Evolutionary conservation across 108 stramenopile genomes (phyloP), one percentile per base, ranked within the genome.

Genomic region (Conticribra guillardii): DNA sequence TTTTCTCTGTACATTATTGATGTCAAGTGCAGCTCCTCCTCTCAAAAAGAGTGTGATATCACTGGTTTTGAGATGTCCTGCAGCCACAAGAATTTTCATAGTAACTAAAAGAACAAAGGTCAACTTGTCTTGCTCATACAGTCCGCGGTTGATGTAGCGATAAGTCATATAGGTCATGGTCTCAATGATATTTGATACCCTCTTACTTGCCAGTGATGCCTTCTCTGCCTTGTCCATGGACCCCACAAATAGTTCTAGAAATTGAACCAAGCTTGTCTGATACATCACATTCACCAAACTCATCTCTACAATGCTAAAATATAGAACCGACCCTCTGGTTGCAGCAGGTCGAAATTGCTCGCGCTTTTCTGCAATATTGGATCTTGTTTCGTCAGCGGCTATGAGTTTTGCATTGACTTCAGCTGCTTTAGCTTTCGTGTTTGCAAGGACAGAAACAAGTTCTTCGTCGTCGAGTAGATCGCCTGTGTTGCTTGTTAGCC

Each of bases 341-440:
- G 96, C 96, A 3, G 93, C 94, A 22, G 94, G 91, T 19, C 96
- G 77, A 79, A 93, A 96, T 74, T 94, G 93, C 68, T 96, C 96
- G 15, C 96, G 73, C 83, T 96, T 94, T 74, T 96, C 94, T 18
- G 89, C 88, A 75, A 96, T 96, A 68, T 69, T 88, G 18, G 81
- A 60, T 53, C 89, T 83, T 11, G 96, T 96, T 67, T 94, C 94
- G 54, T 89, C 94, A 26, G 96, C 96, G 4, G 93, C 90, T 0
- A 82, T 44, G 5, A 96, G 83, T 76, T 96, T 96, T 53, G 86
- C 51, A 60, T 90, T 93, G 46, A 96, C 96, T 60, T 94, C 94
- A 22, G 89, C 91, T 18, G 94, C 94, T 76, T 95, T 96, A 8
- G 90, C 88, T 84, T 96, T 96, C 22, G 94, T 95, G 49, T 86